Conservation (phyloP, 805 yeast genomes). For the Lipomyces chichibuensis region DNA sequence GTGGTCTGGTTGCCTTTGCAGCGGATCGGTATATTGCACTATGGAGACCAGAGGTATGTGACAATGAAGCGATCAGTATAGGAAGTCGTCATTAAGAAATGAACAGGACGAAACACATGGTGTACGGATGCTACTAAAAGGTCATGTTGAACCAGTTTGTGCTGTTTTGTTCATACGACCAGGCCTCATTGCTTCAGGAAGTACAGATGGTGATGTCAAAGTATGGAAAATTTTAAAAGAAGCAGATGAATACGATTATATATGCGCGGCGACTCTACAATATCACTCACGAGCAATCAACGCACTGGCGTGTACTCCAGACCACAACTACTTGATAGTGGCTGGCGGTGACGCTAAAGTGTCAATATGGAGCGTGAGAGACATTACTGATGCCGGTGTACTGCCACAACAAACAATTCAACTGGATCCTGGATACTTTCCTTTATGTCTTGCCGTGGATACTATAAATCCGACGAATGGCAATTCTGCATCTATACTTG, state of each 20-base stretch:
- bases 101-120: conserved; percentile 46
- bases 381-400: background rate
- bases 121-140: conserved; percentile 58
- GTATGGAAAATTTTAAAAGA: conserved; percentile 53
- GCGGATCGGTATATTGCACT: conserved; percentile 68
- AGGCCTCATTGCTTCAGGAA: conserved; percentile 56
- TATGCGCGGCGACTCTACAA: conserved; percentile 3
- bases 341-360: conserved; percentile 33
- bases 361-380: conserved; percentile 35
- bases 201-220: conserved; percentile 66
- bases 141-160: conserved; percentile 65
- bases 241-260: conserved; percentile 46
- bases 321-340: conserved; percentile 11
- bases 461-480: conserved; percentile 36
- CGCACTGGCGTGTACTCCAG: conserved; percentile 20
- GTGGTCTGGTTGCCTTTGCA: conserved; percentile 68
- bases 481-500: conserved; percentile 47
- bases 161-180: conserved; percentile 62
- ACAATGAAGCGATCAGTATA: background rate
- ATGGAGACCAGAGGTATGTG: conserved; percentile 59
- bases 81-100: no score
- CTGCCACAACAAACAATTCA: conserved; percentile 39
- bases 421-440: conserved; percentile 54
- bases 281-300: conserved; percentile 21
- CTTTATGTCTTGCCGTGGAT: conserved; percentile 48